Conservation (phyloP, 2,329 filamentous ascomycete species). For the Epichloe hybrida region DNA sequence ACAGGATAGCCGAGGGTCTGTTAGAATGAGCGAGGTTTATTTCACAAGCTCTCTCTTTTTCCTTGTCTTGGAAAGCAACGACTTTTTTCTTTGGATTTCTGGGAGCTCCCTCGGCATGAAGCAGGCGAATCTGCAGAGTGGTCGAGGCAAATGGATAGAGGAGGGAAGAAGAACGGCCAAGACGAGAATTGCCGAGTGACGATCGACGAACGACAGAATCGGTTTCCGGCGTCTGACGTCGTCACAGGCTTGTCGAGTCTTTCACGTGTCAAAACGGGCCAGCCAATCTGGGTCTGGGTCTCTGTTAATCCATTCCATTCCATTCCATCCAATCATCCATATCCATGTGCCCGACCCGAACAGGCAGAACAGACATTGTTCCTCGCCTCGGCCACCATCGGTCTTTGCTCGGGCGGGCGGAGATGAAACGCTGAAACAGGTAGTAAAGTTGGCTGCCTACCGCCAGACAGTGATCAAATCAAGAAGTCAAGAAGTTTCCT, state of each 20-base stretch:
- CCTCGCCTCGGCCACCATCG: slow-evolving; percentile 19
- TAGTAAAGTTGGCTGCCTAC: no score
- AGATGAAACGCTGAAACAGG: slow-evolving; percentile 4
- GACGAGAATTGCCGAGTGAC: slow-evolving; percentile 1
- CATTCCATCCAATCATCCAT: no score
- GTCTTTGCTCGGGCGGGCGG: slow-evolving; percentile 22
- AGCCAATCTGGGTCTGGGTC: slow-evolving; percentile 3
- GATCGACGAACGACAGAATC: not conserved
- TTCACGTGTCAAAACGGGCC: slow-evolving; percentile 20
- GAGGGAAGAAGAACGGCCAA: not conserved
- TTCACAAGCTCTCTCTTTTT: not conserved
- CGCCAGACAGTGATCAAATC: not conserved
- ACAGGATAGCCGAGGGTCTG: no score
- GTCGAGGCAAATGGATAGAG: not conserved
- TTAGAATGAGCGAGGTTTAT: no score
- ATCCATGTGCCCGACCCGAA: no score
- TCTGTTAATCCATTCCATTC: no score
- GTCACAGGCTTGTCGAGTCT: slow-evolving; percentile 8
- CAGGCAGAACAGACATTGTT: no score
- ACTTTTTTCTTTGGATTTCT: not conserved
- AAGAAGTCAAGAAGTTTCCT: not conserved
- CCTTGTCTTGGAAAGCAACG: not conserved
- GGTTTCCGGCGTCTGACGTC: slow-evolving; percentile 2
- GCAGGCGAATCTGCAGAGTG: not conserved
- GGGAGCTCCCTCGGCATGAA: not conserved